phyloP scores from a whole-genome alignment of 2,329 filamentous ascomycete species.

The Tolypocladium nubicola region DNA sequence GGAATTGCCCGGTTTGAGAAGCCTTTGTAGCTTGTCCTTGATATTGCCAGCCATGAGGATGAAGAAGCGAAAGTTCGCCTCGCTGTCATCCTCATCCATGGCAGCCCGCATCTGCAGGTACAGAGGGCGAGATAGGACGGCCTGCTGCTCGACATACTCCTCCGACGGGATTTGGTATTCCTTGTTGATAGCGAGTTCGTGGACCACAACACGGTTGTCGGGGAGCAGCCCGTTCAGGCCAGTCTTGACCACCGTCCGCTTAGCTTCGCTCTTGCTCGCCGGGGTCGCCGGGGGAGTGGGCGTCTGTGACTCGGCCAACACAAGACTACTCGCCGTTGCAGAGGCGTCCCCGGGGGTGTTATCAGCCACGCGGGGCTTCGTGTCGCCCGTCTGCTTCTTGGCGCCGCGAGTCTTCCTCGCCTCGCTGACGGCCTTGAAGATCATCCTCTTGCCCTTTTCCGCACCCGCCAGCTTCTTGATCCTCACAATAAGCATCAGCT shows the following conservation, averaged over 20 bases:
- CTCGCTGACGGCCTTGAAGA: conserved; percentile 64
- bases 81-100: conserved; percentile 54
- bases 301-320: conserved; percentile 34
- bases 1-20: conserved; percentile 59
- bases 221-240: conserved; percentile 49
- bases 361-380: conserved; percentile 56
- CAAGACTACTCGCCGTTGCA: conserved; percentile 24
- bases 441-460: conserved; percentile 59
- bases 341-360: conserved; percentile 26
- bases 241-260: conserved; percentile 22
- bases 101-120: conserved; percentile 50
- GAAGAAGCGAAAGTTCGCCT: conserved; percentile 57
- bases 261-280: conserved; percentile 26
- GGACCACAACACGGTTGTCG: conserved; percentile 63
- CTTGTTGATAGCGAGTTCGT: conserved; percentile 71
- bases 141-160: conserved; percentile 47
- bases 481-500: conserved; percentile 65
- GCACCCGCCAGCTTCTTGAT: conserved; percentile 70
- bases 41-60: conserved; percentile 61
- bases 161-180: conserved; percentile 62
- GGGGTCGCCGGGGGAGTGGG: conserved; percentile 45
- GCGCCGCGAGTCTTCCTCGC: conserved; percentile 53
- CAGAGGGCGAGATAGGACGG: conserved; percentile 35
- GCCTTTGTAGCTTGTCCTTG: conserved; percentile 58
- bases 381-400: conserved; percentile 59